Evolutionary conservation across 2,329 filamentous ascomycete genomes (phyloP).

Genomic region (Xylariales sp.): DNA sequence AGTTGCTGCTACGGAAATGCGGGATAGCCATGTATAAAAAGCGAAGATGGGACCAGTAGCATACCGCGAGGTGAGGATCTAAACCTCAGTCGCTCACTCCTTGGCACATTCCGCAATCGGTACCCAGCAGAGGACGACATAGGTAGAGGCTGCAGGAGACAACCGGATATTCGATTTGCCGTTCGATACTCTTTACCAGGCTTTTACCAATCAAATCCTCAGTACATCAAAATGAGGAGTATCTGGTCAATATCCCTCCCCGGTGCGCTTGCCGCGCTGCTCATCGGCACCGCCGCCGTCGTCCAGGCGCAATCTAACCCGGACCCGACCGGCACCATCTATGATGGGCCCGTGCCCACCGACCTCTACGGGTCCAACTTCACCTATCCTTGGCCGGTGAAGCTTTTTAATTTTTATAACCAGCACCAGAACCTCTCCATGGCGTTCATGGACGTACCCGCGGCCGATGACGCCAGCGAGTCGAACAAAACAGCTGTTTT

Average conservation of each 20-base stretch:
- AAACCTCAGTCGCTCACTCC: too few species aligned
- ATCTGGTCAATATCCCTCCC: background rate
- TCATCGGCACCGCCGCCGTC: conserved; percentile 8
- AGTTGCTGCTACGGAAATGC: too few species aligned
- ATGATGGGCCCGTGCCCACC: conserved; percentile 29
- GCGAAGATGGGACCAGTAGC: too few species aligned
- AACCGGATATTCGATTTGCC: too few species aligned
- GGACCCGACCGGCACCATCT: conserved; percentile 18
- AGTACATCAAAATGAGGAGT: conserved; percentile 1
- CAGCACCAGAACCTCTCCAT: conserved; percentile 45
- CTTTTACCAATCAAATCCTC: too few species aligned
- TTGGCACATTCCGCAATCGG: too few species aligned
- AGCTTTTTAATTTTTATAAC: conserved; percentile 42
- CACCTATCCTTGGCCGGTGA: conserved; percentile 47
- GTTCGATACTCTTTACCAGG: too few species aligned
- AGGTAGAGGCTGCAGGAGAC: too few species aligned
- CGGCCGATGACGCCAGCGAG: conserved; percentile 23
- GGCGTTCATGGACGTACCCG: conserved; percentile 49
- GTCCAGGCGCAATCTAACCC: conserved; percentile 8
- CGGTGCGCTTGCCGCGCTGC: conserved; percentile 3
- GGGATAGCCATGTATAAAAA: too few species aligned
- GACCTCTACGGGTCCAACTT: conserved; percentile 47
- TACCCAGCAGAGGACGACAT: too few species aligned
- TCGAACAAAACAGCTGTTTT: conserved; percentile 40
- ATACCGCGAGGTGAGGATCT: too few species aligned